phyloP scores from a whole-genome alignment of 768 basidiomycete species.

The Psilocybe tampanensis region DNA sequence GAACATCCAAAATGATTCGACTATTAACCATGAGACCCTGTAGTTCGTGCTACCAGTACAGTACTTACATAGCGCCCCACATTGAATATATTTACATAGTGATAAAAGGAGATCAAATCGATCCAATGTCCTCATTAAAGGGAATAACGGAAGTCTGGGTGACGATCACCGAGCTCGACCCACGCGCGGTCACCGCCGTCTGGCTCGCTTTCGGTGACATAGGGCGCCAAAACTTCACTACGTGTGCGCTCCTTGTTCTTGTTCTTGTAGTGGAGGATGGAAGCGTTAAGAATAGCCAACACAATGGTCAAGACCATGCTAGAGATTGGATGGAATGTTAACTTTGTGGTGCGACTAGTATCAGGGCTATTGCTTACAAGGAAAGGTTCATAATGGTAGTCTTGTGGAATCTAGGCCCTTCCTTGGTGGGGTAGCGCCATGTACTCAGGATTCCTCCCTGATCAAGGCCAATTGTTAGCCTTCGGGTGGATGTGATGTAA shows the following conservation, averaged over 20 bases:
- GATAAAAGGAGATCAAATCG: neutral
- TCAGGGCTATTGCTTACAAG: conserved; percentile 26
- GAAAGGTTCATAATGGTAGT: conserved; percentile 36
- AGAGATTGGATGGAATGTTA: conserved; percentile 15
- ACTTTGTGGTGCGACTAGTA: conserved; percentile 2
- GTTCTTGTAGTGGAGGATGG: conserved; percentile 30
- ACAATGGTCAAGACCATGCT: conserved; percentile 12
- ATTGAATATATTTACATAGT: neutral
- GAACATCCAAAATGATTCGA: neutral
- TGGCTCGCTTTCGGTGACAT: conserved; percentile 27
- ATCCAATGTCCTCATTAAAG: conserved; percentile 12
- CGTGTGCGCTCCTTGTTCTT: conserved; percentile 23
- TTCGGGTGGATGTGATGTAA: neutral
- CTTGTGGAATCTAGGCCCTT: conserved; percentile 34
- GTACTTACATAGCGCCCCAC: neutral
- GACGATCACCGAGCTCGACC: conserved; percentile 35
- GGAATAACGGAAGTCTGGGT: conserved; percentile 37
- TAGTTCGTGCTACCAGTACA: neutral
- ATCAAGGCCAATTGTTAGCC: neutral
- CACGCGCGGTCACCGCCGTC: conserved; percentile 31
- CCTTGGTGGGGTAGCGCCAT: conserved; percentile 38
- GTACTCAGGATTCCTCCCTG: conserved; percentile 41
- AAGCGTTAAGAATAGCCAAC: conserved; percentile 21
- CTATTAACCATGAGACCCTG: neutral
- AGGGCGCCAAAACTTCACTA: conserved; percentile 29